phyloP scores from a whole-genome alignment of 331 rosid species.

The Malus hybrid region DNA sequence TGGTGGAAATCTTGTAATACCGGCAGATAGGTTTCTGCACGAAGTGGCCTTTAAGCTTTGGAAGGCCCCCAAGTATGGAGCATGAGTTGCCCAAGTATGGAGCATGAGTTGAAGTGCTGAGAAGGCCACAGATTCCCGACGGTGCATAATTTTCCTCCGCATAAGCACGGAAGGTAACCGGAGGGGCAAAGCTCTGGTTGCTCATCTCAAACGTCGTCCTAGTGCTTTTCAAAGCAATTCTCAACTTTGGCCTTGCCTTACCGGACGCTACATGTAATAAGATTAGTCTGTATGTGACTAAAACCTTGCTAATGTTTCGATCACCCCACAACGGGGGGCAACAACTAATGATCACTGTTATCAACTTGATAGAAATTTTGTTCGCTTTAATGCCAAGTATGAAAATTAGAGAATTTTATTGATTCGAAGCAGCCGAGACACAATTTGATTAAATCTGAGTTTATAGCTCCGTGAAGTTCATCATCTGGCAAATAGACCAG shows the following conservation, averaged over 20 bases:
- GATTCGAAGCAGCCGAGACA: background rate
- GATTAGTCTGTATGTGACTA: background rate
- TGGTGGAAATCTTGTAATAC: slow-evolving; percentile 83
- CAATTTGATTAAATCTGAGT: too few relatives aligned
- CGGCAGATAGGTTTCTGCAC: slow-evolving; percentile 88
- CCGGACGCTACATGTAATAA: background rate
- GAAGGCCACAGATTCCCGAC: background rate
- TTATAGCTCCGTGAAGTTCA: too few relatives aligned
- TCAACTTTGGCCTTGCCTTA: background rate
- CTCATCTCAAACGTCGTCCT: background rate
- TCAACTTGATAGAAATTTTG: background rate
- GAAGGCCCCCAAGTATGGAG: slow-evolving; percentile 96
- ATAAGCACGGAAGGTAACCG: background rate
- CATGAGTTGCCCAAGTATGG: slow-evolving; percentile 61
- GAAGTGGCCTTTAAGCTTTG: slow-evolving; percentile 95
- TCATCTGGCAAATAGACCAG: too few relatives aligned
- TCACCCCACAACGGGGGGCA: too few relatives aligned
- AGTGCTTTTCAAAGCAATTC: background rate
- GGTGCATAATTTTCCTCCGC: background rate
- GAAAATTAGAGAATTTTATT: background rate
- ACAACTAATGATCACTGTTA: background rate
- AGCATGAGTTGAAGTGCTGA: slow-evolving; percentile 39
- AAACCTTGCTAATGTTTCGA: too few relatives aligned
- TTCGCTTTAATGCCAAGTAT: background rate
- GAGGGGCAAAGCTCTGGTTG: background rate